These are phyloP conservation scores for Begonia masoniana DNA, from an alignment of 306 rosid species.

Conservation along the genomic window DNA sequence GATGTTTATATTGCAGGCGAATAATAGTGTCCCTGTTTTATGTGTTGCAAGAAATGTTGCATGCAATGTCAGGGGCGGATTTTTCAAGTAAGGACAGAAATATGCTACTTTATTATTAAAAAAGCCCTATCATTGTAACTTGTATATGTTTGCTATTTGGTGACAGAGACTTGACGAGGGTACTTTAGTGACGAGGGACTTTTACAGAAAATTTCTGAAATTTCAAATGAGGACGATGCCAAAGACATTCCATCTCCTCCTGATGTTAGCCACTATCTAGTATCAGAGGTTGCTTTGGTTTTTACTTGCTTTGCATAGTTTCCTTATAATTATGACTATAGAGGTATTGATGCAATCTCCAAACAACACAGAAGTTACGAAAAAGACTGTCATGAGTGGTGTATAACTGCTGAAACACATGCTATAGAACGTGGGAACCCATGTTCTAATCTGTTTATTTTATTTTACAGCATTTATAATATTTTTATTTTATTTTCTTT, in stretches of 20 bases:
- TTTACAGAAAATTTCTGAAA: slow-evolving; percentile 62
- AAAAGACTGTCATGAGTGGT: too few relatives aligned
- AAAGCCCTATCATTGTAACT: slow-evolving; percentile 4
- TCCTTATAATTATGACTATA: too few relatives aligned
- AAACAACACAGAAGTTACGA: too few relatives aligned
- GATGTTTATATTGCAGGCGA: slow-evolving; percentile 49
- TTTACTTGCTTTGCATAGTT: neutral
- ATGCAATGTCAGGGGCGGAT: slow-evolving; percentile 95
- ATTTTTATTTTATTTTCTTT: too few relatives aligned
- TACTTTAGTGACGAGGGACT: slow-evolving; percentile 82
- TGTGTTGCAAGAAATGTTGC: slow-evolving; percentile 98
- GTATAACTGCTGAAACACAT: too few relatives aligned
- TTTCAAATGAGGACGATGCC: slow-evolving; percentile 70
- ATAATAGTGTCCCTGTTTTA: slow-evolving; percentile 71
- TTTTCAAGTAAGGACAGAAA: slow-evolving; percentile 60
- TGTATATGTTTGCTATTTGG: slow-evolving; percentile 17
- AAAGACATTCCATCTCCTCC: slow-evolving; percentile 63
- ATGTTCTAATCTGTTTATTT: too few relatives aligned
- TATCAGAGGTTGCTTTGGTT: slow-evolving; percentile 65
- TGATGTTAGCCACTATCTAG: slow-evolving; percentile 89
- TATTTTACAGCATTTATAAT: too few relatives aligned
- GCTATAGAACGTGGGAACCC: too few relatives aligned
- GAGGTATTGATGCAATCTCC: too few relatives aligned
- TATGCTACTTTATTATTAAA: neutral
- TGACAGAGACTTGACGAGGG: slow-evolving; percentile 87